Conservation (phyloP, 2,329 filamentous ascomycete species). For the Ilyonectria destructans region DNA sequence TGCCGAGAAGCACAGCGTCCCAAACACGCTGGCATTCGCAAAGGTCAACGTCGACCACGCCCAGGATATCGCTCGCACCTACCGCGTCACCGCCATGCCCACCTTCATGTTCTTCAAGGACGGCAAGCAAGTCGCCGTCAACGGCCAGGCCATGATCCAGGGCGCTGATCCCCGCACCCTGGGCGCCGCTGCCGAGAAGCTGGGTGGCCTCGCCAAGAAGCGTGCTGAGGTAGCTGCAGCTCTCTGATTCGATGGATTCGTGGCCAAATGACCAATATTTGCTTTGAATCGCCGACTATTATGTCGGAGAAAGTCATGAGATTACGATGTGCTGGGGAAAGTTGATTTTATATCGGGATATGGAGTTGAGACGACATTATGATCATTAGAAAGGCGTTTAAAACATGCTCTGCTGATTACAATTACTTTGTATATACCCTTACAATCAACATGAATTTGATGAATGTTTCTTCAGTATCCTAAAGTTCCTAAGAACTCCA, state of each 20-base stretch:
- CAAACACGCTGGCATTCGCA: constrained; percentile 79
- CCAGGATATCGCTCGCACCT: constrained; percentile 80
- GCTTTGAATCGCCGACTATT: not conserved
- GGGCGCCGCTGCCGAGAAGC: constrained; percentile 56
- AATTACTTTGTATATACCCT: not conserved
- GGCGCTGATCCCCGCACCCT: constrained; percentile 54
- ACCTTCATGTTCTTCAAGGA: constrained; percentile 92
- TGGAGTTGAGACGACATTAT: not conserved
- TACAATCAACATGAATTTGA: not conserved
- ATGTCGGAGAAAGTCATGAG: not conserved
- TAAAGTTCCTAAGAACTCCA: not conserved
- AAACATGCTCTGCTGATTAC: not conserved
- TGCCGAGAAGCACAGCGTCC: constrained; percentile 48
- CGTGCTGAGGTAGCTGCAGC: constrained; percentile 41
- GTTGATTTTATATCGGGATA: not conserved
- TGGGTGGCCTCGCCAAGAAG: constrained; percentile 56
- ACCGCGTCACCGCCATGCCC: constrained; percentile 91
- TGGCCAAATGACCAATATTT: not conserved
- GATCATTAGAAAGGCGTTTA: constrained; percentile 8
- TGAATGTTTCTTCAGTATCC: not conserved
- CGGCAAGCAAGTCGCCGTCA: constrained; percentile 49
- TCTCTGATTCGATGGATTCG: not conserved
- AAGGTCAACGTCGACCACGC: constrained; percentile 94
- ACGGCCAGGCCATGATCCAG: constrained; percentile 53
- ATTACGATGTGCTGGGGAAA: not conserved